These are phyloP conservation scores for Selaginella moellendorffii DNA, from an alignment of 75 land plant genomes.

Conservation along the genomic window DNA sequence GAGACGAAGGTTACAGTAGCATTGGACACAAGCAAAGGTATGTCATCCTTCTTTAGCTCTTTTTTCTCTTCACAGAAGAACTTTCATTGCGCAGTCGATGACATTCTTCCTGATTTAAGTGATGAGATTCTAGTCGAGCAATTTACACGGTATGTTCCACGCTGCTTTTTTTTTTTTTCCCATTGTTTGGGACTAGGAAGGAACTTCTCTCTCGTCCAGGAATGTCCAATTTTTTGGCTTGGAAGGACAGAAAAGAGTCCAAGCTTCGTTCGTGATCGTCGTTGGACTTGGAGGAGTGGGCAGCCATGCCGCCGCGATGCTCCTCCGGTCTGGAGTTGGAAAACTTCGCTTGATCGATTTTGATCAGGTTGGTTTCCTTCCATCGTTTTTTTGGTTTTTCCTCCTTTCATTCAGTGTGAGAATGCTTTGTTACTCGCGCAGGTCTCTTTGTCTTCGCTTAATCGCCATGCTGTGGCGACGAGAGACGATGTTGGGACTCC, in stretches of 20 bases:
- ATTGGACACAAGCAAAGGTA: background rate
- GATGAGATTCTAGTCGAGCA: background rate
- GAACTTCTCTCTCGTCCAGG: too few relatives aligned
- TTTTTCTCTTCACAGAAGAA: background rate
- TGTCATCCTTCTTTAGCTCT: too few relatives aligned
- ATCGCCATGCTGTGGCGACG: slow-evolving; percentile 95
- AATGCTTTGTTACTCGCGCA: too few relatives aligned
- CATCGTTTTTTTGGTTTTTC: too few relatives aligned
- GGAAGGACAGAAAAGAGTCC: slow-evolving; percentile 63
- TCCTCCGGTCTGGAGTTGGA: slow-evolving; percentile 83
- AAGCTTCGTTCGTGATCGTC: slow-evolving; percentile 66
- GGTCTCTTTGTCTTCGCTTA: slow-evolving; percentile 92
- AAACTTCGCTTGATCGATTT: slow-evolving; percentile 85
- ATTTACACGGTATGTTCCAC: background rate
- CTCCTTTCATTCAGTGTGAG: too few relatives aligned
- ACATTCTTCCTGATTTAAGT: too few relatives aligned
- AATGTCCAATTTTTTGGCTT: slow-evolving; percentile 89
- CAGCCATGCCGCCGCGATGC: slow-evolving; percentile 98
- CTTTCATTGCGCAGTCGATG: too few relatives aligned
- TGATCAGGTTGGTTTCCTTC: slow-evolving; percentile 68
- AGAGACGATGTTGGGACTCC: slow-evolving; percentile 87
- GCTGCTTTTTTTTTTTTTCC: too few relatives aligned
- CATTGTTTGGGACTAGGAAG: too few relatives aligned
- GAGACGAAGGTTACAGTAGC: background rate
- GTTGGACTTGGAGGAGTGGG: slow-evolving; percentile 99